Evolutionary conservation across 179 eudicot species (phyloP).

Genomic region (Sideroxylon spinosum): DNA sequence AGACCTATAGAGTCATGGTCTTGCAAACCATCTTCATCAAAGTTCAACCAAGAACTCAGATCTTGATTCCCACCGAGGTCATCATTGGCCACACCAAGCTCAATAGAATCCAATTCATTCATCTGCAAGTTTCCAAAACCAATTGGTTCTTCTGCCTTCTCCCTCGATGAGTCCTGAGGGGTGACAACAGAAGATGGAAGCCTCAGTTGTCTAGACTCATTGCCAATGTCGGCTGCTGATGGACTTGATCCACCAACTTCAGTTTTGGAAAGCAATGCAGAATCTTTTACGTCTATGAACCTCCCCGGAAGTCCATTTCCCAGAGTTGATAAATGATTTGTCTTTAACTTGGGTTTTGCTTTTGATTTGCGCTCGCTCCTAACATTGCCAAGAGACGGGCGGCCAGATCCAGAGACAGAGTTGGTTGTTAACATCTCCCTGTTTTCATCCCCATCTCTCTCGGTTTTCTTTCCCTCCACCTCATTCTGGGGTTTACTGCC

Average conservation of each 20-base stretch:
- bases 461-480: conserved; percentile 32
- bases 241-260: background rate
- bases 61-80: conserved; percentile 45
- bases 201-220: conserved; percentile 11
- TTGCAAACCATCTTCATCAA: conserved; percentile 66
- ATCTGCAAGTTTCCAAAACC: conserved; percentile 25
- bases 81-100: conserved; percentile 3
- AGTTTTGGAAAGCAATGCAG: background rate
- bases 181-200: conserved; percentile 19
- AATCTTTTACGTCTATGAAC: background rate
- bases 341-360: conserved; percentile 23
- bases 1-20: conserved; percentile 68
- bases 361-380: conserved; percentile 29
- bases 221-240: conserved; percentile 14
- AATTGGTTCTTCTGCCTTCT: conserved; percentile 32
- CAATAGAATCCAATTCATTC: conserved; percentile 36
- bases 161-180: conserved; percentile 21
- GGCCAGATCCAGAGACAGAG: background rate
- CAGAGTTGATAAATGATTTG: background rate
- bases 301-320: conserved; percentile 9
- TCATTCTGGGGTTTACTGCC: conserved; percentile 6
- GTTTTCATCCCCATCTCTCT: conserved; percentile 25
- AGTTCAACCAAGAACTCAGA: conserved; percentile 71
- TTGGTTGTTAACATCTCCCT: conserved; percentile 17
- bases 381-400: conserved; percentile 12